phyloP scores from a whole-genome alignment of 2,329 filamentous ascomycete species.

The Balansia obtecta region DNA sequence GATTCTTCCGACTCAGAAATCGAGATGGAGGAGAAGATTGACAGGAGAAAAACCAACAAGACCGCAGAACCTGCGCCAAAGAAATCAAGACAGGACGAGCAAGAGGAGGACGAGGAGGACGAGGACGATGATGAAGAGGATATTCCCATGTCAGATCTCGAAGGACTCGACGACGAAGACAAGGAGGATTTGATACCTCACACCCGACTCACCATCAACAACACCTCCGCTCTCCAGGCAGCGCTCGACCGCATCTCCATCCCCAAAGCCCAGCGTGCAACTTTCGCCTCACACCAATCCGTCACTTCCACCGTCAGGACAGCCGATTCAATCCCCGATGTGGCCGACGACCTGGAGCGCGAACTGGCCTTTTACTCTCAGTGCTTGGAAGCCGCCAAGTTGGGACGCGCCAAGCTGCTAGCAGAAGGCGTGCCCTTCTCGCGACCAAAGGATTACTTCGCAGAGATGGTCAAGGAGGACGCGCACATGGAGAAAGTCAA shows the following conservation, averaged over 20 bases:
- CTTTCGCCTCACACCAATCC: conserved; percentile 75
- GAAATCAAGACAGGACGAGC: conserved; percentile 16
- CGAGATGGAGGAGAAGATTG: conserved; percentile 62
- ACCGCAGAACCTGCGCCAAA: conserved; percentile 7
- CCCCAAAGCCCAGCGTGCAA: conserved; percentile 50
- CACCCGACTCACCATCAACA: conserved; percentile 94
- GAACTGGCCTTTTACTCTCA: conserved; percentile 92
- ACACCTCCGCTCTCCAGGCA: conserved; percentile 72
- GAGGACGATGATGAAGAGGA: conserved; percentile 73
- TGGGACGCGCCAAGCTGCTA: conserved; percentile 61
- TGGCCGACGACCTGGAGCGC: conserved; percentile 82
- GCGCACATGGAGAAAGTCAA: conserved; percentile 98
- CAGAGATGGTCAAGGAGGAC: conserved; percentile 97
- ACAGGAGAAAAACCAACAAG: conserved; percentile 16
- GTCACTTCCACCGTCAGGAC: conserved; percentile 57
- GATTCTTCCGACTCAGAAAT: conserved; percentile 57
- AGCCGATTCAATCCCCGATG: conserved; percentile 56
- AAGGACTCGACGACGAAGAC: conserved; percentile 65
- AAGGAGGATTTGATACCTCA: conserved; percentile 79
- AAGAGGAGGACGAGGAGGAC: conserved; percentile 37
- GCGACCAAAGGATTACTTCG: conserved; percentile 88
- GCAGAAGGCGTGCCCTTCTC: conserved; percentile 78
- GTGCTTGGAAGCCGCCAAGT: conserved; percentile 64
- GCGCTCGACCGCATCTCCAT: conserved; percentile 67
- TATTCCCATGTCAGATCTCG: conserved; percentile 79